phyloP scores from a whole-genome alignment of 352 stramenopile species.

The Phytopythium delawarense region DNA sequence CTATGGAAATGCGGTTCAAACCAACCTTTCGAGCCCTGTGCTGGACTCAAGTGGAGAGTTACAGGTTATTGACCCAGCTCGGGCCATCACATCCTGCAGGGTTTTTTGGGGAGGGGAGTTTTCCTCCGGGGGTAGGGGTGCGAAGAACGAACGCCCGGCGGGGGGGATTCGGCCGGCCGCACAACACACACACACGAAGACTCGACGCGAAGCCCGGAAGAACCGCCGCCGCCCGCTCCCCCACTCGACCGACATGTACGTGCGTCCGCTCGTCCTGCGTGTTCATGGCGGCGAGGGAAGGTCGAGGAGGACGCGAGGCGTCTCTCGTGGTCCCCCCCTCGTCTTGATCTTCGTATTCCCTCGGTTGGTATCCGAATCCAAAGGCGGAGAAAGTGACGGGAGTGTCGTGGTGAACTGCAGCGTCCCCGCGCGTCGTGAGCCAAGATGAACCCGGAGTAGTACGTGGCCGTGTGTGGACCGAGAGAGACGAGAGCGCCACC shows the following conservation, averaged over 20 bases:
- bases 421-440: constrained; percentile 1
- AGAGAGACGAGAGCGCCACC: background rate
- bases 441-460: constrained; percentile 94
- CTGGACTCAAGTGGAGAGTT: no score
- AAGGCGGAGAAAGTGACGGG: background rate
- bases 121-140: no score
- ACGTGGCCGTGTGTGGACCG: constrained; percentile 28
- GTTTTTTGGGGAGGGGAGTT: no score
- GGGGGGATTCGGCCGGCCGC: background rate
- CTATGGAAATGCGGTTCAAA: no score
- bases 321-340: background rate
- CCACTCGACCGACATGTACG: constrained; percentile 1
- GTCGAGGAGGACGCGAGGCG: background rate
- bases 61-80: no score
- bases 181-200: constrained; percentile 1
- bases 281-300: background rate
- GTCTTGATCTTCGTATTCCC: background rate
- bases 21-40: no score
- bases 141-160: background rate
- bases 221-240: background rate
- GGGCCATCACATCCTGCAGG: no score
- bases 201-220: constrained; percentile 3
- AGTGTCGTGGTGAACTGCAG: background rate
- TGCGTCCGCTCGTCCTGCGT: background rate
- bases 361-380: background rate